Evolutionary conservation across 2,329 filamentous ascomycete genomes (phyloP).

Genomic region (Ilyonectria sp.): DNA sequence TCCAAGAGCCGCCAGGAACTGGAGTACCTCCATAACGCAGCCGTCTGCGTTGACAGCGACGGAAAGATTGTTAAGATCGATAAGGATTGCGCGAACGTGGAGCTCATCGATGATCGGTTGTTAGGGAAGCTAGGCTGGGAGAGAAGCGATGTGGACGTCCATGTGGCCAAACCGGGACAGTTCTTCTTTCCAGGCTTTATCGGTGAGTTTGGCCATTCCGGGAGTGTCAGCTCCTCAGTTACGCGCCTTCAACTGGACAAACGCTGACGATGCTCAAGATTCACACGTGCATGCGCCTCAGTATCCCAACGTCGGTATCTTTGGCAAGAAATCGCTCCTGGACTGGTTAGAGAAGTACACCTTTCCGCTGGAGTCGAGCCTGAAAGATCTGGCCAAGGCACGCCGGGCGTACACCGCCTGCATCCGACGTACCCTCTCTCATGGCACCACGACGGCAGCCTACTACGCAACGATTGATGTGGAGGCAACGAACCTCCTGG

Average conservation of each 20-base stretch:
- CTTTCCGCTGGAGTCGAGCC: conserved; percentile 89
- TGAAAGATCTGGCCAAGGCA: conserved; percentile 75
- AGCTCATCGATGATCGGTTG: conserved; percentile 51
- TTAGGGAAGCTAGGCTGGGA: conserved; percentile 63
- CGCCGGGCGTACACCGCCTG: conserved; percentile 82
- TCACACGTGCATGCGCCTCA: conserved; percentile 97
- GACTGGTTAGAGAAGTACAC: conserved; percentile 97
- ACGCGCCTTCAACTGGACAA: neutral
- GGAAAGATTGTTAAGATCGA: conserved; percentile 68
- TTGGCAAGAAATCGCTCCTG: conserved; percentile 92
- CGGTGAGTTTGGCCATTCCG: conserved; percentile 61
- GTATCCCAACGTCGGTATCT: conserved; percentile 94
- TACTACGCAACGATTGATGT: conserved; percentile 96
- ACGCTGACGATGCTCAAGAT: conserved; percentile 67
- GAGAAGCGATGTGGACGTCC: conserved; percentile 55
- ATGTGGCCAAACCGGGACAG: conserved; percentile 62
- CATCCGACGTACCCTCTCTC: conserved; percentile 83
- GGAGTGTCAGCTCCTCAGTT: neutral
- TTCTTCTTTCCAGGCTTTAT: conserved; percentile 92
- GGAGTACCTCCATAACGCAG: conserved; percentile 66
- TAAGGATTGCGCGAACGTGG: conserved; percentile 50
- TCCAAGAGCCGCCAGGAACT: conserved; percentile 64
- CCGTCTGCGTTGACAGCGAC: conserved; percentile 63
- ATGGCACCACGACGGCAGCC: conserved; percentile 94
- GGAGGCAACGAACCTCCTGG: conserved; percentile 89